phyloP scores from a whole-genome alignment of 2,329 filamentous ascomycete genomes.

The Epichloe elymi region DNA sequence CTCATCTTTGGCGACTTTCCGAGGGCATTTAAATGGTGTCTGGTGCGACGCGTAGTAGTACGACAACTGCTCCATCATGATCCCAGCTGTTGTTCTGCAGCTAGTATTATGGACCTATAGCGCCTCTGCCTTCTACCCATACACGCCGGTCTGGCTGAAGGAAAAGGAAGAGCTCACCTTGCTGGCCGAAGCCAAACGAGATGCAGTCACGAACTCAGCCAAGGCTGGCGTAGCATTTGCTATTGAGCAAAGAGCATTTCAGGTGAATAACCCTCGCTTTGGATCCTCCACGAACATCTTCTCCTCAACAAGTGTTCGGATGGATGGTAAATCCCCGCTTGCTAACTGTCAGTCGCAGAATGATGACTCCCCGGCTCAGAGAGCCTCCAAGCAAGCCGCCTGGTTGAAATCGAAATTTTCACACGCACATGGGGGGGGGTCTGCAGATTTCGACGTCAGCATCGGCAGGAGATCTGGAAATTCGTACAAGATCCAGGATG shows the following conservation, averaged over 20 bases:
- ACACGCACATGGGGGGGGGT: background rate
- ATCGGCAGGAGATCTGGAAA: constrained; percentile 26
- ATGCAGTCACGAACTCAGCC: constrained; percentile 6
- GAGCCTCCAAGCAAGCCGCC: constrained; percentile 8
- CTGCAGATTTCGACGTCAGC: background rate
- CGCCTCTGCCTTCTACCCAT: constrained; percentile 35
- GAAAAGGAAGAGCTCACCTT: constrained; percentile 14
- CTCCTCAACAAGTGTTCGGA: background rate
- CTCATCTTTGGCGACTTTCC: background rate
- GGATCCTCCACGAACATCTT: background rate
- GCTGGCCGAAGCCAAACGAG: constrained; percentile 13
- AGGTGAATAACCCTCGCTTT: constrained; percentile 3
- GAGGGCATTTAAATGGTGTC: constrained; percentile 1
- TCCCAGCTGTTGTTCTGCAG: constrained; percentile 24
- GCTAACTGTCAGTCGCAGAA: constrained; percentile 2
- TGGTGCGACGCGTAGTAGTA: background rate
- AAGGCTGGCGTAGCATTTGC: constrained; percentile 23
- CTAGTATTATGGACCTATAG: constrained; percentile 34
- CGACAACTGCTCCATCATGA: constrained; percentile 23
- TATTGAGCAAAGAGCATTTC: constrained; percentile 24
- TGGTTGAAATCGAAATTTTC: constrained; percentile 8
- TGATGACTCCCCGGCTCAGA: constrained; percentile 1
- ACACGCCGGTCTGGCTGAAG: constrained; percentile 24
- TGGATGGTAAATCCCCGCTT: constrained; percentile 13
- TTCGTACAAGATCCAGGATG: constrained; percentile 32